Conservation (phyloP, 108 stramenopile species). For the Skeletonema grethae region DNA sequence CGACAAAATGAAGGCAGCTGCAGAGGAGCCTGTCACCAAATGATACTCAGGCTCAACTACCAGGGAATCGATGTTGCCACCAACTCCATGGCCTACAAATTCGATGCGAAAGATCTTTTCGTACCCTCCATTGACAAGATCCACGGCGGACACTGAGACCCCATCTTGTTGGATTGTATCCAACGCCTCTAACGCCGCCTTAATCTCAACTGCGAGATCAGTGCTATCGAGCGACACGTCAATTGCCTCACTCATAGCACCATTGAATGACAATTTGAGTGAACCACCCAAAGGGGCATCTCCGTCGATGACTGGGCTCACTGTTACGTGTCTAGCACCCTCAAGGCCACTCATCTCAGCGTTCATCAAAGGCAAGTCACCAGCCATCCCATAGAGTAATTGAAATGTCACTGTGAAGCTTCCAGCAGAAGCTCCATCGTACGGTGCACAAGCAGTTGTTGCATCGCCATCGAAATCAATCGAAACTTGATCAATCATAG, state of each 20-base stretch:
- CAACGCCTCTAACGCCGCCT: conserved; percentile 56
- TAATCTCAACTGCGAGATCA: conserved; percentile 43
- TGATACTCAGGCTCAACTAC: conserved; percentile 44
- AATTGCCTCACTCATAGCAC: conserved; percentile 54
- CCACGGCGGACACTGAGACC: conserved; percentile 50
- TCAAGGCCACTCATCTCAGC: conserved; percentile 59
- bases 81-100: conserved; percentile 65
- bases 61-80: conserved; percentile 78
- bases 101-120: conserved; percentile 65
- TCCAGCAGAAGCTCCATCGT: conserved; percentile 31
- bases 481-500: conserved; percentile 49
- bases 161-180: conserved; percentile 64
- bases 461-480: conserved; percentile 36
- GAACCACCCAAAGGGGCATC: conserved; percentile 64
- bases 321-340: conserved; percentile 56
- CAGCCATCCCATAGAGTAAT: conserved; percentile 48
- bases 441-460: conserved; percentile 42
- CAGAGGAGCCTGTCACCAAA: conserved; percentile 57
- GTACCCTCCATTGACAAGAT: conserved; percentile 29
- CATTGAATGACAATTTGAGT: conserved; percentile 71
- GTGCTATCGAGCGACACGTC: conserved; percentile 22
- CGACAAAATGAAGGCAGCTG: conserved; percentile 54
- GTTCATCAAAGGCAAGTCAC: conserved; percentile 62
- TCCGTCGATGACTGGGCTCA: conserved; percentile 51
- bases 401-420: conserved; percentile 61